These are phyloP conservation scores for Stylosanthes scabra DNA, from an alignment of 331 rosid genomes.

Conservation along the genomic window DNA sequence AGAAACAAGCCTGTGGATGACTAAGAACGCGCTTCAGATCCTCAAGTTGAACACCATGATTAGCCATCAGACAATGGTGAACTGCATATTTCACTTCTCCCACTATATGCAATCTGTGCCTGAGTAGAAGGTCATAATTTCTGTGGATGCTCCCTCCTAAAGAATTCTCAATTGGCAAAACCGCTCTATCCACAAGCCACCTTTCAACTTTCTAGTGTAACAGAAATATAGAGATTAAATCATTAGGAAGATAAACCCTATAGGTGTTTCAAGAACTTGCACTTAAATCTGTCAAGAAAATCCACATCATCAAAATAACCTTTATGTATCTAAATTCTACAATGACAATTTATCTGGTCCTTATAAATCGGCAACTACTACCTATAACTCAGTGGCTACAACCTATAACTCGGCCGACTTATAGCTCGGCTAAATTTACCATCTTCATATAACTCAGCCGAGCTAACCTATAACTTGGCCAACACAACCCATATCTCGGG, in stretches of 20 bases:
- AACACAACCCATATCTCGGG: too few relatives aligned
- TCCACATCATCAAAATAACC: too few relatives aligned
- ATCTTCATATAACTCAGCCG: too few relatives aligned
- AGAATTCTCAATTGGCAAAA: conserved; percentile 97
- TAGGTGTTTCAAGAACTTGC: conserved; percentile 7
- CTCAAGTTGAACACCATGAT: conserved; percentile 74
- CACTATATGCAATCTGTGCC: conserved; percentile 91
- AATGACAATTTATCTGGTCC: too few relatives aligned
- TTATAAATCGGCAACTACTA: too few relatives aligned
- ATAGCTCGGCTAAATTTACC: too few relatives aligned
- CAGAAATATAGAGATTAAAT: conserved; percentile 9
- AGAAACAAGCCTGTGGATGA: conserved; percentile 82
- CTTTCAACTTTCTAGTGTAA: conserved; percentile 78
- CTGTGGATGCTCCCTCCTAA: conserved; percentile 99
- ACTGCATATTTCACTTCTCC: conserved; percentile 97
- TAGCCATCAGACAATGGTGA: conserved; percentile 90
- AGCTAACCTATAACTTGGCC: too few relatives aligned
- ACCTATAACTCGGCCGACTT: too few relatives aligned
- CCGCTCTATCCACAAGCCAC: conserved; percentile 98
- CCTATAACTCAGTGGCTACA: too few relatives aligned
- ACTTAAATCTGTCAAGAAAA: neutral
- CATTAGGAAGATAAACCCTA: neutral
- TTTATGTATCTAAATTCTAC: too few relatives aligned
- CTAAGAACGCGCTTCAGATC: conserved; percentile 87
- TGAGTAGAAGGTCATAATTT: conserved; percentile 93